These are phyloP conservation scores for Styphnolobium japonicum DNA, from an alignment of 306 rosid species.

Conservation along the genomic window DNA sequence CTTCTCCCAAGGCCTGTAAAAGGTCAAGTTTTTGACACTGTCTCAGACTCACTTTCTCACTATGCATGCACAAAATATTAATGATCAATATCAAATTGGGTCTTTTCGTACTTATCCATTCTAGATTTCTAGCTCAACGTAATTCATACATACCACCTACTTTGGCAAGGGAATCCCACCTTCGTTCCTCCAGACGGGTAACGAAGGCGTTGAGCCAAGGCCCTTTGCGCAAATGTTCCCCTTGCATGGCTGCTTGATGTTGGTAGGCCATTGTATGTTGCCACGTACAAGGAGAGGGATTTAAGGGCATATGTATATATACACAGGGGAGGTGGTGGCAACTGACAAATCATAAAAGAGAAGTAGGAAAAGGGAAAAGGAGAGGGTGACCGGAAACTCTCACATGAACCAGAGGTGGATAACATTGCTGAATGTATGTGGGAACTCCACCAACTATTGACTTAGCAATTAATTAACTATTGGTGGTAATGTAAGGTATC, in stretches of 20 bases:
- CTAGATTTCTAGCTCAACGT: background rate
- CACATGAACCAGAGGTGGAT: conserved; percentile 34
- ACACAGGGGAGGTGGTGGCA: background rate
- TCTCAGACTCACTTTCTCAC: background rate
- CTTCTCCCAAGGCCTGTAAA: conserved; percentile 63
- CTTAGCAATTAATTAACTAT: conserved; percentile 27
- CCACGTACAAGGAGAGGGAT: conserved; percentile 1
- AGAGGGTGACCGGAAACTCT: conserved; percentile 37
- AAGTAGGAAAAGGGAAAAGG: conserved; percentile 27
- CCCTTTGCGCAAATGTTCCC: conserved; percentile 54
- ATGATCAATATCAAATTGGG: background rate
- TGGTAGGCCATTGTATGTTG: background rate
- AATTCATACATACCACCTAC: conserved; percentile 51
- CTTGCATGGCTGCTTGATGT: conserved; percentile 31
- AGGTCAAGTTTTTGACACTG: background rate
- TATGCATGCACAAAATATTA: background rate
- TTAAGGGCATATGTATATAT: conserved; percentile 6
- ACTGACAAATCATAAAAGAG: conserved; percentile 7
- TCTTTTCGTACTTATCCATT: background rate
- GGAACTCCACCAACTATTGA: conserved; percentile 59
- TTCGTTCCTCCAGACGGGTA: conserved; percentile 48
- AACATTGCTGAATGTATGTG: conserved; percentile 47
- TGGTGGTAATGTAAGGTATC: background rate
- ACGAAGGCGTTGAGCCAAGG: conserved; percentile 57
- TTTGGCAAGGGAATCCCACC: conserved; percentile 74